Percentiles rank a stretch among this genome's conserved stretches.
These are phyloP conservation scores for Jaltomata sinuosa DNA, from an alignment of 257 asterid genomes.

Conservation along the genomic window DNA sequence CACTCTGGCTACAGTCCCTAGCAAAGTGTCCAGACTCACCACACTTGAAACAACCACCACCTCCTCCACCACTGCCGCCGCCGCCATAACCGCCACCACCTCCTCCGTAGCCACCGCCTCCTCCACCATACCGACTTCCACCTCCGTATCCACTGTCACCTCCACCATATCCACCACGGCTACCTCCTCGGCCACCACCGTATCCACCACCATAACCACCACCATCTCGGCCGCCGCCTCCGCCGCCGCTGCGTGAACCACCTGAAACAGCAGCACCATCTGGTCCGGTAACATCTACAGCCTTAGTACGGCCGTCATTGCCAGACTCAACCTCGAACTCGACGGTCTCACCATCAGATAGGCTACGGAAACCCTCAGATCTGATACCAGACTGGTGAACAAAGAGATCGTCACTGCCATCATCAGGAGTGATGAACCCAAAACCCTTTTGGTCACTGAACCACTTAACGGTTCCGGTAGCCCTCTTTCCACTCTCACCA, in stretches of 20 bases:
- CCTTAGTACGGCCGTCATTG: constrained; percentile 34
- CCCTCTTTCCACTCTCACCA: constrained; percentile 20
- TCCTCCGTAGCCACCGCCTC: constrained; percentile 2
- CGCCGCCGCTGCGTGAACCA: constrained; percentile 4
- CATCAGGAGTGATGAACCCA: constrained; percentile 80
- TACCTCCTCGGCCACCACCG: background rate
- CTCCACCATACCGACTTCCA: background rate
- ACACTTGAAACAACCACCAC: constrained; percentile 20
- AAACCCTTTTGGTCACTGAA: constrained; percentile 71
- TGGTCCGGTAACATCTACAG: constrained; percentile 31
- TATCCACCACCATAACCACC: background rate
- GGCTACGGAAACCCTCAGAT: constrained; percentile 55
- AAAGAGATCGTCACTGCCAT: constrained; percentile 72
- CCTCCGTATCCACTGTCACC: background rate
- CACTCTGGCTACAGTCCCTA: constrained; percentile 22
- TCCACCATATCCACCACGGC: constrained; percentile 9
- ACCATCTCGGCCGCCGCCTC: constrained; percentile 1
- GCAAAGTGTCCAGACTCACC: constrained; percentile 33
- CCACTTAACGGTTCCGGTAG: constrained; percentile 68
- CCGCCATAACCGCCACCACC: constrained; percentile 16
- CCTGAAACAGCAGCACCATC: constrained; percentile 29
- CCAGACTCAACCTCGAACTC: constrained; percentile 45
- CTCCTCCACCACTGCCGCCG: constrained; percentile 1
- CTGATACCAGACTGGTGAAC: constrained; percentile 77
- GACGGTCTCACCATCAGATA: constrained; percentile 61